A percentile compares a stretch with the other conserved stretches of the same genome.
These are phyloP conservation scores for Didymosphaeria variabile DNA, from an alignment of 2,329 filamentous ascomycete genomes.

Conservation along the genomic window DNA sequence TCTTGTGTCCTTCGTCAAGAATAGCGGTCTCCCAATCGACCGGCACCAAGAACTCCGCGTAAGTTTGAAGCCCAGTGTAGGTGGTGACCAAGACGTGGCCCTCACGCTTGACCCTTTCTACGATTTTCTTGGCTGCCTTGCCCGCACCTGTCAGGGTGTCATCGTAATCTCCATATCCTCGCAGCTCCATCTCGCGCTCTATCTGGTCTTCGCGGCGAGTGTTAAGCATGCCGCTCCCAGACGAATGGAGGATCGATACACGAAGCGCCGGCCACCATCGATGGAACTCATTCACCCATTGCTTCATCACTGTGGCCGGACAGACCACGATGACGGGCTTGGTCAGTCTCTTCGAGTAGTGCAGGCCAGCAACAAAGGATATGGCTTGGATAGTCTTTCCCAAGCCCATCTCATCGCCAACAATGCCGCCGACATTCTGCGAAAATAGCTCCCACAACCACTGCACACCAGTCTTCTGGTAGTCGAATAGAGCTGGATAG, in stretches of 20 bases:
- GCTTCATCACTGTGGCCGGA: conserved; percentile 91
- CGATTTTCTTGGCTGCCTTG: conserved; percentile 78
- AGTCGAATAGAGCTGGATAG: conserved; percentile 90
- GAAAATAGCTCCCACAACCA: conserved; percentile 94
- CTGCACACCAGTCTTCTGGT: conserved; percentile 95
- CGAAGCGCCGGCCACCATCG: conserved; percentile 99
- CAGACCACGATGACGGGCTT: conserved; percentile 92
- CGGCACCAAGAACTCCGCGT: conserved; percentile 81
- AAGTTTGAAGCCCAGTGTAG: conserved; percentile 94
- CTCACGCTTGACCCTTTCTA: conserved; percentile 80
- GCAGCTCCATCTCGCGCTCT: conserved; percentile 68
- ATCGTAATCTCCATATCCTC: conserved; percentile 56
- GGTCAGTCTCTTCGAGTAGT: conserved; percentile 85
- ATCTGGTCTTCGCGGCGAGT: conserved; percentile 67
- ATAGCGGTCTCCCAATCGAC: conserved; percentile 94
- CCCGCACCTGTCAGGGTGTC: conserved; percentile 62
- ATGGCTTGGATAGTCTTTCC: conserved; percentile 89
- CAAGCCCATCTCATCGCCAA: conserved; percentile 98
- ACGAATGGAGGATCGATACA: conserved; percentile 93
- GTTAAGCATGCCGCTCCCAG: conserved; percentile 95
- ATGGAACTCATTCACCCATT: conserved; percentile 99
- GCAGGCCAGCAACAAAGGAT: conserved; percentile 86
- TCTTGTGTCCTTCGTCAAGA: conserved; percentile 97
- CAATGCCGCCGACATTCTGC: conserved; percentile 89
- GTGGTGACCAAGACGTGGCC: conserved; percentile 96